These are phyloP conservation scores for Zygoascus flipseniorum DNA, from an alignment of 805 yeast genomes.

Conservation along the genomic window DNA sequence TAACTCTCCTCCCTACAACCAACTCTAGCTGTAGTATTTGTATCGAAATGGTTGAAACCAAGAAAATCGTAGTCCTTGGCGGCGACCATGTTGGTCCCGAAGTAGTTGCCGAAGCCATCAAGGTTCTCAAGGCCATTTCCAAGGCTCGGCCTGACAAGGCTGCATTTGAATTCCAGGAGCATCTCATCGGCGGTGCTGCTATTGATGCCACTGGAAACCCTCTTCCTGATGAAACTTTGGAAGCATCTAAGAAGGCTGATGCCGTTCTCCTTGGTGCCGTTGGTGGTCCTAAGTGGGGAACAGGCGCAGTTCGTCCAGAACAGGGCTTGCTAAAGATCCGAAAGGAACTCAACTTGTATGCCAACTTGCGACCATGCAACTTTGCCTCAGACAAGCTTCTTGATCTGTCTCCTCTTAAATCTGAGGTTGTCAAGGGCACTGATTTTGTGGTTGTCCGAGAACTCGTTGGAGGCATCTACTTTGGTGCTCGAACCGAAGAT, in stretches of 20 bases:
- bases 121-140: slow-evolving; percentile 75
- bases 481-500: slow-evolving; percentile 92
- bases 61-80: slow-evolving; percentile 79
- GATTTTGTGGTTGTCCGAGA: slow-evolving; percentile 92
- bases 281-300: slow-evolving; percentile 99
- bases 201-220: slow-evolving; percentile 95
- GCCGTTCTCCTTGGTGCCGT: slow-evolving; percentile 98
- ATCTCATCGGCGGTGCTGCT: slow-evolving; percentile 96
- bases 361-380: slow-evolving; percentile 94
- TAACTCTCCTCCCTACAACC: not conserved
- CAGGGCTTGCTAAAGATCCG: slow-evolving; percentile 92
- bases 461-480: slow-evolving; percentile 95
- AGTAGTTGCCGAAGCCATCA: slow-evolving; percentile 81
- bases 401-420: slow-evolving; percentile 79
- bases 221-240: slow-evolving; percentile 74
- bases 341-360: slow-evolving; percentile 88
- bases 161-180: slow-evolving; percentile 69
- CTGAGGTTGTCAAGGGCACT: slow-evolving; percentile 81
- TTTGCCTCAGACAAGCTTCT: slow-evolving; percentile 79
- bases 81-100: slow-evolving; percentile 98
- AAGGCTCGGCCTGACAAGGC: slow-evolving; percentile 41
- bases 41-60: slow-evolving; percentile 23
- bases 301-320: slow-evolving; percentile 93
- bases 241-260: slow-evolving; percentile 76
- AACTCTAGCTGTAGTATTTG: not conserved